Evolutionary conservation across 495 filamentous ascomycete genomes (phyloP).

Genomic region (Usnea hakonensis): DNA sequence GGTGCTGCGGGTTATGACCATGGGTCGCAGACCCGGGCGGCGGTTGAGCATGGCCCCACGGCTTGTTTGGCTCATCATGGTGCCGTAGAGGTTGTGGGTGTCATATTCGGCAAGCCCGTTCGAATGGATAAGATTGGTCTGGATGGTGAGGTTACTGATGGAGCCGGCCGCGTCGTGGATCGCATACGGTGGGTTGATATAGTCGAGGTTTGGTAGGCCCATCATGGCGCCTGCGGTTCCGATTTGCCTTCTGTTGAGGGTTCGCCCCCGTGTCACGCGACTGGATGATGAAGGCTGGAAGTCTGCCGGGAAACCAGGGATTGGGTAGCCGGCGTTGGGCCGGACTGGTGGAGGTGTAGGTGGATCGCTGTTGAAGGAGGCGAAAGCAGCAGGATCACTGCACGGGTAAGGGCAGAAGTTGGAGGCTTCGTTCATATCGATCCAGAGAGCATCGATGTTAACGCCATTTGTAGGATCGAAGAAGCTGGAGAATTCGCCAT

Average conservation of each 20-base stretch:
- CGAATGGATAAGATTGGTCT: constrained; percentile 66
- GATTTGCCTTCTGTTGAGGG: constrained; percentile 8
- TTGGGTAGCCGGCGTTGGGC: constrained; percentile 44
- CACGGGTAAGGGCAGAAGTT: constrained; percentile 74
- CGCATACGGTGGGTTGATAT: constrained; percentile 64
- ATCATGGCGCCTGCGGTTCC: constrained; percentile 27
- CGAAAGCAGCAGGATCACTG: constrained; percentile 46
- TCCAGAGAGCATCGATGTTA: constrained; percentile 82
- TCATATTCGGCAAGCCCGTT: constrained; percentile 67
- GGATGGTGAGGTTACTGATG: constrained; percentile 64
- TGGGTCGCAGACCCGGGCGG: constrained; percentile 57
- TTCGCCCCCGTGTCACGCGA: constrained; percentile 15
- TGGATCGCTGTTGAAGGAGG: constrained; percentile 50
- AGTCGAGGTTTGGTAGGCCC: constrained; percentile 55
- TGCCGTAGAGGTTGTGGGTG: constrained; percentile 79
- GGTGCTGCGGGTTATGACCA: constrained; percentile 78
- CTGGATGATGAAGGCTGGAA: constrained; percentile 52
- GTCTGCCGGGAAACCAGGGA: constrained; percentile 64
- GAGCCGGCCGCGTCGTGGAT: constrained; percentile 67
- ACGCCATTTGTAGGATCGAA: constrained; percentile 59
- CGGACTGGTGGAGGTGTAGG: constrained; percentile 60
- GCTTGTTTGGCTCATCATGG: constrained; percentile 71
- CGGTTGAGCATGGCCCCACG: constrained; percentile 61
- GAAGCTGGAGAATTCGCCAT: constrained; percentile 60
- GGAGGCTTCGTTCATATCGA: constrained; percentile 75